Conservation (phyloP, 371 early-diverging fungal species). For the Mortierella sp. region DNA sequence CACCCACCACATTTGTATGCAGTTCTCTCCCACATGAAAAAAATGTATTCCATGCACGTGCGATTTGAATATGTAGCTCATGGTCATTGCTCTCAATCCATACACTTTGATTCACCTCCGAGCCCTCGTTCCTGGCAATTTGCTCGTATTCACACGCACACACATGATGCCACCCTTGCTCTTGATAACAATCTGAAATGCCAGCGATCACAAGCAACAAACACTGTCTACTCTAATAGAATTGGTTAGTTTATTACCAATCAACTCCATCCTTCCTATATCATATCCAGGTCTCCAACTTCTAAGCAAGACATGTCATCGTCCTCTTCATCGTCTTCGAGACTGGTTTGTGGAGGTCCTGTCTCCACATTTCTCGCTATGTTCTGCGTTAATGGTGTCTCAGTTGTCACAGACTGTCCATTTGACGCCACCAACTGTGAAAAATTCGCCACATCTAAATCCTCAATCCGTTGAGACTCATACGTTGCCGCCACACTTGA, state of each 20-base stretch:
- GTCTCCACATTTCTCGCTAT: not conserved
- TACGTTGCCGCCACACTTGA: not conserved
- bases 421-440: constrained; percentile 20
- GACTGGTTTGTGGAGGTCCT: not conserved
- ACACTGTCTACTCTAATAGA: too few relatives aligned
- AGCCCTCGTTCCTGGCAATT: not conserved
- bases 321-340: constrained; percentile 11
- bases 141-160: constrained; percentile 4
- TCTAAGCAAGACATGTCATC: constrained; percentile 40
- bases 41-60: constrained; percentile 4
- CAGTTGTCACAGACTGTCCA: not conserved
- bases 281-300: constrained; percentile 23
- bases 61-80: not conserved
- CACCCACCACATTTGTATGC: not conserved
- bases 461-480: constrained; percentile 35
- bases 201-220: too few relatives aligned
- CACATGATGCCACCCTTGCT: too few relatives aligned
- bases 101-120: not conserved
- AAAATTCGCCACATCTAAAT: constrained; percentile 30
- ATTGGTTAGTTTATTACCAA: not conserved
- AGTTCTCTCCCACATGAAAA: constrained; percentile 14
- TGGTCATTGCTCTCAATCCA: not conserved
- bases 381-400: not conserved
- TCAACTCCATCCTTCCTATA: not conserved
- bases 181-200: too few relatives aligned